Percentiles rank a stretch among this genome's conserved stretches.
Conservation (phyloP, 176 grass and related monocot species). For the Bonia amplexicaulis region DNA sequence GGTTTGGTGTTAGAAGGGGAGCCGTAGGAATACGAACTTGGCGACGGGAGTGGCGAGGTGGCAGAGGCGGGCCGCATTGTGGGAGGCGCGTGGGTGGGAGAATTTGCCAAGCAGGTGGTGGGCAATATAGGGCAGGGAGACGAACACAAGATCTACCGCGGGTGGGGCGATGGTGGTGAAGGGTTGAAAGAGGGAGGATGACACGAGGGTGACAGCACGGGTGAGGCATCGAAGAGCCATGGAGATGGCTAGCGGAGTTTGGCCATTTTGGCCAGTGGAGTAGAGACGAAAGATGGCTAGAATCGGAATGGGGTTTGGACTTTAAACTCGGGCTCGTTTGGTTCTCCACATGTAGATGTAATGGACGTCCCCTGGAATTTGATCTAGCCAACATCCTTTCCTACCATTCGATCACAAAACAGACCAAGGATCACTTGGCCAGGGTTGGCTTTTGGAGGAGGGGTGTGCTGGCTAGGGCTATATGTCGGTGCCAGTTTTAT, state of each 20-base stretch:
- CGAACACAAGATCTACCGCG: neutral
- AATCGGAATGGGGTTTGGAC: neutral
- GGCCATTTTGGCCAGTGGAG: neutral
- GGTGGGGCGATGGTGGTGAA: neutral
- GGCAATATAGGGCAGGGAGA: conserved; percentile 20
- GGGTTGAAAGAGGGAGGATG: neutral
- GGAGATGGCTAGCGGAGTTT: neutral
- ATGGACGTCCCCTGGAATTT: too few species aligned
- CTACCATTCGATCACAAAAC: too few species aligned
- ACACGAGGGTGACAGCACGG: neutral
- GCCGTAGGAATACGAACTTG: conserved; percentile 53
- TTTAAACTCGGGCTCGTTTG: too few species aligned
- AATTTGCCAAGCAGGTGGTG: conserved; percentile 85
- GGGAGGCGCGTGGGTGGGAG: conserved; percentile 45
- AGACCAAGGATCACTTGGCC: too few species aligned
- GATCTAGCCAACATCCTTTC: too few species aligned
- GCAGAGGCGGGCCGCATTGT: conserved; percentile 36
- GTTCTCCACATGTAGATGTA: too few species aligned
- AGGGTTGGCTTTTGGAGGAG: too few species aligned
- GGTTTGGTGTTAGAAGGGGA: conserved; percentile 54
- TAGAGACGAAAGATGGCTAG: neutral
- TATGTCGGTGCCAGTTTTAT: too few species aligned
- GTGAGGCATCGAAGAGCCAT: conserved; percentile 23
- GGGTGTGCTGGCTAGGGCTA: too few species aligned
- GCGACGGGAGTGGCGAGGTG: conserved; percentile 23